Conservation (phyloP, 2,329 filamentous ascomycete genomes). For the Penicillium sp. region DNA sequence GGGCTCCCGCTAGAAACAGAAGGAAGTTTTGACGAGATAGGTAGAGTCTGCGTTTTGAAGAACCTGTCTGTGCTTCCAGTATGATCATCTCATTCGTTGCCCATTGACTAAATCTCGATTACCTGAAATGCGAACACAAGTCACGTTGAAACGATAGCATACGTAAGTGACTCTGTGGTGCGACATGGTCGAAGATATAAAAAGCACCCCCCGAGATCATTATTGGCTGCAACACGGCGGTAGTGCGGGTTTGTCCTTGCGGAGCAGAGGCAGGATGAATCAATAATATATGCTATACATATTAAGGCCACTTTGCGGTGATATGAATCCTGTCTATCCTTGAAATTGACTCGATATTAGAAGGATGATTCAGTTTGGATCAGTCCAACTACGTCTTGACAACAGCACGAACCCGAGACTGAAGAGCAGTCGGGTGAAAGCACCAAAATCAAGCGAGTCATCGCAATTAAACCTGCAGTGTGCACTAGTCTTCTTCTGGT, state of each 20-base stretch:
- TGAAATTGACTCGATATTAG: background rate
- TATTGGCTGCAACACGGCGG: background rate
- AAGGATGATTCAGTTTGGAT: background rate
- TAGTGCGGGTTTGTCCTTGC: constrained; percentile 7
- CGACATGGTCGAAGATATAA: background rate
- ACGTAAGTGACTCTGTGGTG: background rate
- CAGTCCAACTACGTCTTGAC: no score
- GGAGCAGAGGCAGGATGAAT: background rate
- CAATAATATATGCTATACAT: background rate
- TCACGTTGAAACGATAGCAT: background rate
- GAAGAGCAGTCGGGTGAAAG: background rate
- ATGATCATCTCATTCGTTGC: background rate
- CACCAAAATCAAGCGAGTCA: background rate
- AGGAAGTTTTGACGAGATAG: background rate
- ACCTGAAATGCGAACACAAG: background rate
- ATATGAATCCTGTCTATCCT: background rate
- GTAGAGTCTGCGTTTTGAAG: background rate
- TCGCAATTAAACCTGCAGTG: constrained; percentile 24
- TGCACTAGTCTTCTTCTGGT: constrained; percentile 9
- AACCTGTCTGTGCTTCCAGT: background rate
- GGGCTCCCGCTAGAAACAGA: background rate
- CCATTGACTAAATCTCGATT: background rate
- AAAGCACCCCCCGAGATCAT: background rate
- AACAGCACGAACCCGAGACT: background rate
- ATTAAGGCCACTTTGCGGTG: background rate